Conservation (phyloP, 345 rosid species). For the Bretschneidera sinensis region DNA sequence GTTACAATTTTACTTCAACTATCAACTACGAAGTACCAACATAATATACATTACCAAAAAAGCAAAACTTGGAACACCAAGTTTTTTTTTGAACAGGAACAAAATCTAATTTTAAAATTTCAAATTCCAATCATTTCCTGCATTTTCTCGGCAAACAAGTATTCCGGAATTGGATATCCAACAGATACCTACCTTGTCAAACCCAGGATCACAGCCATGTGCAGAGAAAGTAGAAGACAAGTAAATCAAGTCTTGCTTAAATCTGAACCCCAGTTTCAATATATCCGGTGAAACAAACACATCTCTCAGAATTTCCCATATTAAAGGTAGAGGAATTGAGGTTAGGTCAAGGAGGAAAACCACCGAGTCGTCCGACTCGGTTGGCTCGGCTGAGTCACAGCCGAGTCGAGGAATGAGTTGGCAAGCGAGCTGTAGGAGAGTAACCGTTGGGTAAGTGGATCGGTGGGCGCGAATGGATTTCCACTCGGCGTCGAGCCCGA, state of each 20-base stretch:
- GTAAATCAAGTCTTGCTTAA: conserved; percentile 81
- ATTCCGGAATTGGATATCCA: neutral
- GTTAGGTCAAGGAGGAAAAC: conserved; percentile 72
- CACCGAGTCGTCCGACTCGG: conserved; percentile 28
- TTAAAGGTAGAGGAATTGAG: conserved; percentile 44
- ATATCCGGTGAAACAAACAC: conserved; percentile 66
- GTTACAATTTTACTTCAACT: no score
- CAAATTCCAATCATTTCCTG: neutral
- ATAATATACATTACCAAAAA: no score
- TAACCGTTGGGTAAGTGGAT: conserved; percentile 54
- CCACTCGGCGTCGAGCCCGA: conserved; percentile 92
- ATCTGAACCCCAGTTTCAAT: conserved; percentile 72
- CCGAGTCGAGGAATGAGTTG: conserved; percentile 27
- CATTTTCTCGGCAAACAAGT: neutral
- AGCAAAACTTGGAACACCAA: no score
- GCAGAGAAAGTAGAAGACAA: conserved; percentile 73
- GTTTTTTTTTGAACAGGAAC: no score
- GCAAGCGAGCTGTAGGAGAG: conserved; percentile 83
- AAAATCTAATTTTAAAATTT: no score
- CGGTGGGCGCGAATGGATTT: conserved; percentile 44
- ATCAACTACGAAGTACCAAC: no score
- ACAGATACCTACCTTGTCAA: conserved; percentile 45
- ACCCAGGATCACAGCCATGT: conserved; percentile 57
- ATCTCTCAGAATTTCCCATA: conserved; percentile 59
- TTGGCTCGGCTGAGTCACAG: conserved; percentile 14